Base-by-base conservation (phyloP, 164 flowering plant species). In the Chimonanthus praecox region DNA sequence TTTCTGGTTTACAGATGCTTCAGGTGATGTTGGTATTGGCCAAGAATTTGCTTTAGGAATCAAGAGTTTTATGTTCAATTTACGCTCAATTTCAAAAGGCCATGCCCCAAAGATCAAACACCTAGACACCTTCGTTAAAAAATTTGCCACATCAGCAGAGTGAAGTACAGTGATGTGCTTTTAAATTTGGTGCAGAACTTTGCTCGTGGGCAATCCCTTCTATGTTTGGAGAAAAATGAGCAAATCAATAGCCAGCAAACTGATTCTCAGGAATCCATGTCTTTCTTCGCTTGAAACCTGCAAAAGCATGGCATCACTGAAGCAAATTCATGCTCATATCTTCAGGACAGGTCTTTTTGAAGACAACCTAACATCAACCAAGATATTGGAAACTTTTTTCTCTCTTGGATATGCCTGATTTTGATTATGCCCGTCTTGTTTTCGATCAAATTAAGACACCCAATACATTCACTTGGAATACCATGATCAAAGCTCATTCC, bases 271-370 rank as follows among this genome's bases (percentile, higher is more conserved):
- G 63, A 72, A 76, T 64, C 72, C 78, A 67, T 72, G 78, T 49
- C 75, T 72, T 67, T 67, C 71, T 72, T 48, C 60, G 47, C 78
- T 72, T 3, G 72, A 67, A 68, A 66, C 49, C 3, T 76, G 75
- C 75, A 60, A 20, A 60, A 1, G 8, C 60, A 21, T 76, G 68
- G 45, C 43, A 6, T 62, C 67, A 68, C 58, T 76, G 61, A 72
- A 76, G 71, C 78, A 76, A 72, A 72, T 72, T 58, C 75, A 76
- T 62, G 75, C 78, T 68, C 75, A 76, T 21, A 72, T 77, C 44
- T 68, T 58, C 63, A 67, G 75, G 68, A 33, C 64, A 2, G 72
- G 72, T 2, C 72, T 77, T 13, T 50, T 49, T 15, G 69, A 62
- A 11, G 75, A 72, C 45, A 15, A 67, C n/a, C 48, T 50, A 11